Percentiles rank a stretch among this genome's conserved stretches.
phyloP scores from a whole-genome alignment of 129 eudicot species.

The Centaurea solstitialis region DNA sequence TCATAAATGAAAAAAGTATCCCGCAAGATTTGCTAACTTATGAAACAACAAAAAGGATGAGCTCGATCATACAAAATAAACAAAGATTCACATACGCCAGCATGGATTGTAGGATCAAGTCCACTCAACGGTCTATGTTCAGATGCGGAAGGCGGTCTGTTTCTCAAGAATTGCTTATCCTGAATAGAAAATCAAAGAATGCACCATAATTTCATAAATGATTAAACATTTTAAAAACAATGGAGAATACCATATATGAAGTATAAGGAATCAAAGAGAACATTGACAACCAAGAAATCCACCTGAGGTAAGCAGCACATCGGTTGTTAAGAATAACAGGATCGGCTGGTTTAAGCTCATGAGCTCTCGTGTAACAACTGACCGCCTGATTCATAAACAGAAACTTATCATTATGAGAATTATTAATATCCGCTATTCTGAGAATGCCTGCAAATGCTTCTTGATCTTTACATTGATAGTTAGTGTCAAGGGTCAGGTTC shows the following conservation, averaged over 20 bases:
- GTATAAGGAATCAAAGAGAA: background rate
- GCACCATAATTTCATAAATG: background rate
- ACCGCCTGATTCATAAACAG: constrained; percentile 60
- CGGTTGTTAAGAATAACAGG: constrained; percentile 76
- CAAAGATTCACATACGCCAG: constrained; percentile 68
- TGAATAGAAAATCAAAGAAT: constrained; percentile 25
- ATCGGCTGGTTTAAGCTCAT: constrained; percentile 62
- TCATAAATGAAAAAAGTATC: constrained; percentile 14
- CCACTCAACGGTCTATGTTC: constrained; percentile 89
- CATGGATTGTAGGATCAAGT: constrained; percentile 95
- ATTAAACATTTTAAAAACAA: background rate
- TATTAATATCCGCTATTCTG: background rate
- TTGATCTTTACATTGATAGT: no score
- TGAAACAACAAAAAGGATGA: constrained; percentile 28
- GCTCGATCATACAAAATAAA: constrained; percentile 39
- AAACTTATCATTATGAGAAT: background rate
- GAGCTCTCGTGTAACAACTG: constrained; percentile 67
- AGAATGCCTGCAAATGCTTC: no score
- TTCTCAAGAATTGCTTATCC: constrained; percentile 73
- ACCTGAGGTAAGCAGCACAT: constrained; percentile 84
- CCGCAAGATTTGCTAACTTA: background rate
- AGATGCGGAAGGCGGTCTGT: constrained; percentile 75
- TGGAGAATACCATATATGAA: background rate
- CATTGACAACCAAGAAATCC: background rate
- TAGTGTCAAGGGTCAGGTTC: no score